Conservation (phyloP, 495 filamentous ascomycete genomes). For the Penicillium steckii region DNA sequence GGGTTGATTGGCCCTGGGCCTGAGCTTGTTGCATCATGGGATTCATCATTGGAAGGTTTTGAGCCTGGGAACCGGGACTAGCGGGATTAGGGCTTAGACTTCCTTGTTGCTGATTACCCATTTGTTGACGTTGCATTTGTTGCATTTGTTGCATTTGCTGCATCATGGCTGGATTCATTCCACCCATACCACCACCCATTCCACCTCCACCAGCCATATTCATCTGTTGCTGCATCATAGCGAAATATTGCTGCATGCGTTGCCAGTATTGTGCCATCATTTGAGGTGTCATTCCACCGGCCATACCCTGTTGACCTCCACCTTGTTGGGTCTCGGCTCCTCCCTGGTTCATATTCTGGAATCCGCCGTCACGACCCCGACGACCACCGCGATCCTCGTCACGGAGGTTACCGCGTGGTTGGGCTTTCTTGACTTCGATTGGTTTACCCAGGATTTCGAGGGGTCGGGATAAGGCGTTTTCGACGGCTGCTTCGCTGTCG, state of each 20-base stretch:
- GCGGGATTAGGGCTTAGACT: constrained; percentile 49
- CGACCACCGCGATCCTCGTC: constrained; percentile 73
- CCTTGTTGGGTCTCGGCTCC: constrained; percentile 43
- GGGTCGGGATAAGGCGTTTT: constrained; percentile 78
- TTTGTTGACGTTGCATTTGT: constrained; percentile 56
- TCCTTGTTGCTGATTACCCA: constrained; percentile 47
- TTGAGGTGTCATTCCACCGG: constrained; percentile 78
- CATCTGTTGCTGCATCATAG: constrained; percentile 86
- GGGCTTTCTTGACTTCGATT: constrained; percentile 97
- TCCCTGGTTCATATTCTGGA: constrained; percentile 53
- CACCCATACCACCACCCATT: constrained; percentile 54
- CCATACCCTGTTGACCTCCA: constrained; percentile 39
- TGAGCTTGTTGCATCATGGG: constrained; percentile 77
- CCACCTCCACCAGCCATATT: constrained; percentile 44
- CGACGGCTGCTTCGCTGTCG: constrained; percentile 92
- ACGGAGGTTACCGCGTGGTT: constrained; percentile 90
- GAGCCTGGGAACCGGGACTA: constrained; percentile 35
- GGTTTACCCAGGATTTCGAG: constrained; percentile 91
- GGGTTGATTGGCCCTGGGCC: constrained; percentile 24
- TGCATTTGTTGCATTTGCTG: constrained; percentile 77
- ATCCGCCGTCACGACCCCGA: constrained; percentile 55
- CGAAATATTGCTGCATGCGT: constrained; percentile 94
- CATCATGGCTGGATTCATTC: constrained; percentile 80
- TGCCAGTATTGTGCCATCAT: constrained; percentile 98
- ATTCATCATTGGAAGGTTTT: constrained; percentile 52